A percentile compares a stretch with the other conserved stretches of the same genome.
Evolutionary conservation across 371 early-diverging fungal genomes (phyloP).

Genomic region (Scutellospora calospora): DNA sequence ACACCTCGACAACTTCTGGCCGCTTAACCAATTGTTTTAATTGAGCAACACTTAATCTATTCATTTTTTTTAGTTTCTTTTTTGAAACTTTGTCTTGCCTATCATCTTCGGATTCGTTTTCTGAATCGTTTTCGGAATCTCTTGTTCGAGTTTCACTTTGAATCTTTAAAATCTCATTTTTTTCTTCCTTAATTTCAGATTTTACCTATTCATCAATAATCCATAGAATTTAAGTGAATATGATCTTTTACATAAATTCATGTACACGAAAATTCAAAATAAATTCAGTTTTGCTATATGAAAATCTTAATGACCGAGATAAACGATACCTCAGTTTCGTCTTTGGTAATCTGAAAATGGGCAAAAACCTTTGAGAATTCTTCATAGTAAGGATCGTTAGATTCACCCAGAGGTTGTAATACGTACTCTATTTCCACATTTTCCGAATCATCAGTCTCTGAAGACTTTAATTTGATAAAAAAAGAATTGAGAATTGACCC

Average conservation of each 20-base stretch:
- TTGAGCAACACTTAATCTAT: conserved; percentile 88
- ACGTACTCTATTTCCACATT: conserved; percentile 47
- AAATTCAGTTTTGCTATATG: background rate
- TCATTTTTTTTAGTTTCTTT: conserved; percentile 67
- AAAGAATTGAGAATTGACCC: too few species aligned
- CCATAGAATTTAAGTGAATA: conserved; percentile 4
- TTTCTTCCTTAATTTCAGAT: conserved; percentile 37
- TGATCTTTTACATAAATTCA: conserved; percentile 4
- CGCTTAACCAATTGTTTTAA: conserved; percentile 90
- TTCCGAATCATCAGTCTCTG: conserved; percentile 29
- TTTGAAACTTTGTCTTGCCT: conserved; percentile 58
- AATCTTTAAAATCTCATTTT: conserved; percentile 44
- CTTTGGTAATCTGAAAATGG: conserved; percentile 42
- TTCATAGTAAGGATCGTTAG: conserved; percentile 46
- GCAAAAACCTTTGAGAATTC: conserved; percentile 48
- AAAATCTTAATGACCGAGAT: conserved; percentile 8
- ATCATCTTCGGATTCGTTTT: conserved; percentile 55
- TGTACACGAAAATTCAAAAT: conserved; percentile 9
- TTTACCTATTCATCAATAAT: conserved; percentile 15
- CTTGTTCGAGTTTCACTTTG: conserved; percentile 45
- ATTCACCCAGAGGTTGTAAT: conserved; percentile 41
- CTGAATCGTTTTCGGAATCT: conserved; percentile 47
- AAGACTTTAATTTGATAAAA: background rate
- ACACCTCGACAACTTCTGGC: conserved; percentile 96
- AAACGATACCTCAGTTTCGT: conserved; percentile 43